These are phyloP conservation scores for Kodamaea restingae DNA, from an alignment of 805 yeast genomes.

Conservation along the genomic window DNA sequence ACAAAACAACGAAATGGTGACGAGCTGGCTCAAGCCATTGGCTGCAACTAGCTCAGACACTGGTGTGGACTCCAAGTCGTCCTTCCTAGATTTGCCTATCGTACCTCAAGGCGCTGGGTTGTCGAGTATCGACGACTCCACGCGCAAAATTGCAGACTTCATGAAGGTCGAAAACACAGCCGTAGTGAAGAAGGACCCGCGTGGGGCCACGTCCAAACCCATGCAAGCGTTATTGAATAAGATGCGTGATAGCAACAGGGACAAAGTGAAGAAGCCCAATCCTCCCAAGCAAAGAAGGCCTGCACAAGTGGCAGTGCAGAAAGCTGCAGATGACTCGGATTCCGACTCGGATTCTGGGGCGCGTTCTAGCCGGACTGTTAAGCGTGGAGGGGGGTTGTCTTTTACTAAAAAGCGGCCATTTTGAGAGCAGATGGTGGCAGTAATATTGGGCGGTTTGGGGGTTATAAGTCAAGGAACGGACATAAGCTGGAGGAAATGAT, in stretches of 20 bases:
- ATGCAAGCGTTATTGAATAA: slow-evolving; percentile 38
- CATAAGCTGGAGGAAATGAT: too few species aligned
- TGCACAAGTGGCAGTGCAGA: not conserved
- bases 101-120: slow-evolving; percentile 31
- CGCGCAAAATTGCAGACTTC: slow-evolving; percentile 26
- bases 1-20: slow-evolving; percentile 30
- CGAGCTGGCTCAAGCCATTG: slow-evolving; percentile 31
- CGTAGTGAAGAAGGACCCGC: slow-evolving; percentile 7
- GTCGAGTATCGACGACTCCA: slow-evolving; percentile 14
- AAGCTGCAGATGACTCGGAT: not conserved
- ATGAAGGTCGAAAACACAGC: slow-evolving; percentile 11
- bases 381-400: slow-evolving; percentile 6
- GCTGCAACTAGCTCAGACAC: slow-evolving; percentile 2
- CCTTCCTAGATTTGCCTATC: slow-evolving; percentile 33
- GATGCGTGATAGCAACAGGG: slow-evolving; percentile 26
- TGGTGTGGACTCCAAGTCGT: slow-evolving; percentile 6
- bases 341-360: slow-evolving; percentile 6
- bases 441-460: too few species aligned
- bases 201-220: slow-evolving; percentile 24
- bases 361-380: slow-evolving; percentile 3
- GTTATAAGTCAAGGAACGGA: too few species aligned
- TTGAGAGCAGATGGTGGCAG: not conserved
- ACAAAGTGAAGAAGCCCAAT: slow-evolving; percentile 1
- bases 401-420: slow-evolving; percentile 11
- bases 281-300: not conserved